These are phyloP conservation scores for Eleusine indica DNA, from an alignment of 176 grass and related monocot genomes.

Conservation along the genomic window DNA sequence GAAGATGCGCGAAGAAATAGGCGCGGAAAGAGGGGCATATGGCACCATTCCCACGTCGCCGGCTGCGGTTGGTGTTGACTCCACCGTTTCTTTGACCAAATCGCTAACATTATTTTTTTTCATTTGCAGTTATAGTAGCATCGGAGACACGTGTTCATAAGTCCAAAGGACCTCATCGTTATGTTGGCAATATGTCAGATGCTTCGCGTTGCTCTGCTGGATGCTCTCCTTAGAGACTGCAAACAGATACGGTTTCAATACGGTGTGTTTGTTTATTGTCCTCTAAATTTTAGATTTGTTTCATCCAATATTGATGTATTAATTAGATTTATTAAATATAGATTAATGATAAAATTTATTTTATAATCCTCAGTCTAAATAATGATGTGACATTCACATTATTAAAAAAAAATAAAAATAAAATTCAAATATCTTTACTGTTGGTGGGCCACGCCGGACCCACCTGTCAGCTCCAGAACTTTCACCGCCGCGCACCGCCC, in stretches of 20 bases:
- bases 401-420: too few relatives aligned
- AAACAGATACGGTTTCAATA: neutral
- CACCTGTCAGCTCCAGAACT: too few relatives aligned
- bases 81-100: constrained; percentile 29
- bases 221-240: neutral
- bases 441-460: too few relatives aligned
- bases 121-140: neutral
- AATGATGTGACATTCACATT: too few relatives aligned
- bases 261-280: too few relatives aligned
- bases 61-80: neutral
- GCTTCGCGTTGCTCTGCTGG: neutral
- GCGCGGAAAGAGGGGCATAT: neutral
- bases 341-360: too few relatives aligned
- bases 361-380: too few relatives aligned
- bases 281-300: too few relatives aligned
- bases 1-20: constrained; percentile 23
- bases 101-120: neutral
- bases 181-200: neutral
- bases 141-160: constrained; percentile 3
- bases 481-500: too few relatives aligned
- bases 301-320: too few relatives aligned
- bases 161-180: neutral
- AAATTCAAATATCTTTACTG: too few relatives aligned
- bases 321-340: too few relatives aligned
- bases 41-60: constrained; percentile 23